A percentile compares a stretch with the other conserved stretches of the same genome.
Conservation (phyloP, 2,329 filamentous ascomycete species). For the Aspergillus hortae region DNA sequence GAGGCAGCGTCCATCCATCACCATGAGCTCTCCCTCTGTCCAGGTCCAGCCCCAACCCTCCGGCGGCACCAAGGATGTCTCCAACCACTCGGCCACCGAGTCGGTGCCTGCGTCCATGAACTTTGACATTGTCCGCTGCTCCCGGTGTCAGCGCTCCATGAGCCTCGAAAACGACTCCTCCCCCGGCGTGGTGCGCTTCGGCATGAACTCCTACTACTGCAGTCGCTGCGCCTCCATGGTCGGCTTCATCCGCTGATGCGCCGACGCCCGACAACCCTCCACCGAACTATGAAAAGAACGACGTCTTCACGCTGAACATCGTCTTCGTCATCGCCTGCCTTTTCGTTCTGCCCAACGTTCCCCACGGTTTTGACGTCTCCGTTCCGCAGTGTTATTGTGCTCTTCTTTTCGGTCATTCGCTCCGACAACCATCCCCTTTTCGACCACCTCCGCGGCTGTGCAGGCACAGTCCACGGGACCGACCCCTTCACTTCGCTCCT, state of each 20-base stretch:
- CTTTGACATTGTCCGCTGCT: constrained; percentile 46
- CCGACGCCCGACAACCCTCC: neutral
- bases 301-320: constrained; percentile 3
- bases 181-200: constrained; percentile 42
- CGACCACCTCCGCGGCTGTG: constrained; percentile 8
- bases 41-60: constrained; percentile 29
- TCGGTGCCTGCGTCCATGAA: constrained; percentile 19
- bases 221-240: constrained; percentile 44
- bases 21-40: constrained; percentile 37
- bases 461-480: constrained; percentile 12
- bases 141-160: constrained; percentile 46
- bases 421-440: constrained; percentile 4
- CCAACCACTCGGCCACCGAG: constrained; percentile 19
- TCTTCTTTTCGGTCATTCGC: constrained; percentile 7
- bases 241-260: constrained; percentile 38
- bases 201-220: constrained; percentile 50
- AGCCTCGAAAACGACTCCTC: constrained; percentile 37
- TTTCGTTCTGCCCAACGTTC: neutral
- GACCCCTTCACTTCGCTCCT: neutral
- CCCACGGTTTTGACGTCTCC: constrained; percentile 1
- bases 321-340: constrained; percentile 4
- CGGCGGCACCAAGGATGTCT: constrained; percentile 19
- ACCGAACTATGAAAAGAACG: constrained; percentile 2
- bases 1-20: neutral
- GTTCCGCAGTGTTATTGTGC: constrained; percentile 6